Percentiles rank a stretch among this genome's conserved stretches.
Evolutionary conservation across 2,329 filamentous ascomycete genomes (phyloP).

Genomic region (Talaromyces sp.): DNA sequence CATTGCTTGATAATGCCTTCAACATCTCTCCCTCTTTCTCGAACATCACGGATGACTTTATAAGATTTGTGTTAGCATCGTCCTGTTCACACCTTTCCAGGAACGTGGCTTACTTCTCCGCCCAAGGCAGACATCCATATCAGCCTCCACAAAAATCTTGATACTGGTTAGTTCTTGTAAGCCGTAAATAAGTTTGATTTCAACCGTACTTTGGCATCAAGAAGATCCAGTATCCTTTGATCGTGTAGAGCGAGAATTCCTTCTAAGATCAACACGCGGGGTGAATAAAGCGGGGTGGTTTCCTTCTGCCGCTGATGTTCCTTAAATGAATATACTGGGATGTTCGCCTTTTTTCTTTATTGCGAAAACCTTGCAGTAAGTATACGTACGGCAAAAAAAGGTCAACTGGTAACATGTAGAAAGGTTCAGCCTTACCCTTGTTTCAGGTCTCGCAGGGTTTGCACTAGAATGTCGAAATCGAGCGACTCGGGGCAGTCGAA

Average conservation of each 20-base stretch:
- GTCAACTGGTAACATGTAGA: background rate
- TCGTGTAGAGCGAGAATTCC: conserved; percentile 95
- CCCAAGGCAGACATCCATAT: conserved; percentile 88
- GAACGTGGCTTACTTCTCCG: conserved; percentile 61
- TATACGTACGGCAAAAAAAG: background rate
- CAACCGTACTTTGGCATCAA: conserved; percentile 68
- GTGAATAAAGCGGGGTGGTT: conserved; percentile 89
- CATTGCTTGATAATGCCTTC: conserved; percentile 97
- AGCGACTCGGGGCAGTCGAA: conserved; percentile 93
- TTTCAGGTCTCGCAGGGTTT: conserved; percentile 78
- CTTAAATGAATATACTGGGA: conserved; percentile 92
- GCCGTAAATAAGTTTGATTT: background rate
- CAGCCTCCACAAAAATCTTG: conserved; percentile 91
- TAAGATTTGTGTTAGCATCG: background rate
- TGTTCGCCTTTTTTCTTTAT: conserved; percentile 58
- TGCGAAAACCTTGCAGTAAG: conserved; percentile 12
- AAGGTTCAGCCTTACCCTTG: conserved; percentile 62
- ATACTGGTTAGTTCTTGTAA: conserved; percentile 13
- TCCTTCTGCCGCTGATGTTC: conserved; percentile 75
- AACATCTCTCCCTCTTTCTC: conserved; percentile 82
- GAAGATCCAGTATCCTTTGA: conserved; percentile 71
- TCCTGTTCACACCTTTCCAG: background rate
- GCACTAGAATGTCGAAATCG: conserved; percentile 84
- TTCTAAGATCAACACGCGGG: conserved; percentile 90
- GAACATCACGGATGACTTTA: conserved; percentile 77